These are phyloP conservation scores for Aspergillus puulaauensis DNA, from an alignment of 2,329 filamentous ascomycete genomes.

Conservation along the genomic window DNA sequence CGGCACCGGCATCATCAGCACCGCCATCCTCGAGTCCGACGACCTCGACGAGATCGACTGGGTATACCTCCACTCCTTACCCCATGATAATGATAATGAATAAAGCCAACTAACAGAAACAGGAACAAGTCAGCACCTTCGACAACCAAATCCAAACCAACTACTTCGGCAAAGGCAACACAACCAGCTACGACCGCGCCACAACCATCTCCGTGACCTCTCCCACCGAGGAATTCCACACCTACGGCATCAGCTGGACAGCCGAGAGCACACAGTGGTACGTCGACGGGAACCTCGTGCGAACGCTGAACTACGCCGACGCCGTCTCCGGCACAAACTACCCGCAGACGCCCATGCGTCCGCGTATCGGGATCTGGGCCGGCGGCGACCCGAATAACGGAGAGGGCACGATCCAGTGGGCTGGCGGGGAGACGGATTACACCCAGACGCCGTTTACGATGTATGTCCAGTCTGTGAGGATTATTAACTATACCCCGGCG, in stretches of 20 bases:
- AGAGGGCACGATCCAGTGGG: slow-evolving; percentile 63
- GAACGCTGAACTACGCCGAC: slow-evolving; percentile 61
- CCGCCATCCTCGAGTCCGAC: slow-evolving; percentile 85
- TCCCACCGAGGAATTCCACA: slow-evolving; percentile 53
- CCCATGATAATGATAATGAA: not conserved
- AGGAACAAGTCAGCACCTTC: slow-evolving; percentile 39
- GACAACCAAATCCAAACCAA: slow-evolving; percentile 66
- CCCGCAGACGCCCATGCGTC: slow-evolving; percentile 72
- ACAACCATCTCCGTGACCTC: slow-evolving; percentile 67
- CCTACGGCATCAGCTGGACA: slow-evolving; percentile 63
- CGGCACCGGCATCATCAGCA: slow-evolving; percentile 90
- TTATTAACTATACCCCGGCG: slow-evolving; percentile 57
- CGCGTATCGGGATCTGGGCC: slow-evolving; percentile 69
- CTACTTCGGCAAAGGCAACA: slow-evolving; percentile 93
- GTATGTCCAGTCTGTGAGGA: slow-evolving; percentile 64
- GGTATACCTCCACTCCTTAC: slow-evolving; percentile 60
- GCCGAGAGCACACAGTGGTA: slow-evolving; percentile 62
- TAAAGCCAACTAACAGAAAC: not conserved
- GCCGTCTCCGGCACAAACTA: slow-evolving; percentile 59
- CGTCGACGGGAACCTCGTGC: slow-evolving; percentile 61
- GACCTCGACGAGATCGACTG: slow-evolving; percentile 94
- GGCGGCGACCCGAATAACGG: slow-evolving; percentile 54
- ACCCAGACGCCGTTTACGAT: slow-evolving; percentile 67
- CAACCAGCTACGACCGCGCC: slow-evolving; percentile 75
- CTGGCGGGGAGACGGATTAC: slow-evolving; percentile 69